A percentile compares a stretch with the other conserved stretches of the same genome.
phyloP scores from a whole-genome alignment of 371 early-diverging fungal species.

The Mucor indicus region DNA sequence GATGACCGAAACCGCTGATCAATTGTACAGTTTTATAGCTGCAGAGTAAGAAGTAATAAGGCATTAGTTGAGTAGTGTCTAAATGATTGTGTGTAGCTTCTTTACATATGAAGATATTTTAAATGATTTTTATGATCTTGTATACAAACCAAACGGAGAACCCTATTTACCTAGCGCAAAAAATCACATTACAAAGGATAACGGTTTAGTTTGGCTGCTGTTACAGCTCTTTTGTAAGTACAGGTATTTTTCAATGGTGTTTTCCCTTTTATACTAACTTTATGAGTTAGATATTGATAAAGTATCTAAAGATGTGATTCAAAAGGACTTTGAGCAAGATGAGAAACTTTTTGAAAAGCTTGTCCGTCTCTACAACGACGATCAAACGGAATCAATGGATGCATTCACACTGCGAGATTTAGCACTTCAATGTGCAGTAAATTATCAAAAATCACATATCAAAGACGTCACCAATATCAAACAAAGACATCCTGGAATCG shows the following conservation, averaged over 20 bases:
- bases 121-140: conserved; percentile 59
- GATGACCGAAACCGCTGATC: conserved; percentile 77
- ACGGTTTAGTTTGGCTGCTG: conserved; percentile 71
- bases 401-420: conserved; percentile 77
- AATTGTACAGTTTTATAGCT: conserved; percentile 73
- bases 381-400: conserved; percentile 70
- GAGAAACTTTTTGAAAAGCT: conserved; percentile 72
- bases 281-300: conserved; percentile 52
- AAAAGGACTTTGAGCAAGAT: conserved; percentile 68
- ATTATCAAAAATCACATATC: conserved; percentile 62
- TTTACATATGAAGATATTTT: conserved; percentile 68
- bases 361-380: conserved; percentile 70
- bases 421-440: conserved; percentile 71
- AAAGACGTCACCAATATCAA: conserved; percentile 70
- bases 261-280: not conserved
- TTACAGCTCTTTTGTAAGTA: conserved; percentile 68
- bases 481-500: conserved; percentile 69
- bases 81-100: conserved; percentile 26
- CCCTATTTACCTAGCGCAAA: conserved; percentile 37
- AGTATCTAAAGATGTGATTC: conserved; percentile 51
- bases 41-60: conserved; percentile 39
- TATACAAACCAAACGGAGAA: conserved; percentile 53
- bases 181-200: conserved; percentile 61
- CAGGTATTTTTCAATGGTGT: not conserved
- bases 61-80: not conserved